Evolutionary conservation across 2,329 filamentous ascomycete species (phyloP).

Genomic region (Tolypocladium tundrense): DNA sequence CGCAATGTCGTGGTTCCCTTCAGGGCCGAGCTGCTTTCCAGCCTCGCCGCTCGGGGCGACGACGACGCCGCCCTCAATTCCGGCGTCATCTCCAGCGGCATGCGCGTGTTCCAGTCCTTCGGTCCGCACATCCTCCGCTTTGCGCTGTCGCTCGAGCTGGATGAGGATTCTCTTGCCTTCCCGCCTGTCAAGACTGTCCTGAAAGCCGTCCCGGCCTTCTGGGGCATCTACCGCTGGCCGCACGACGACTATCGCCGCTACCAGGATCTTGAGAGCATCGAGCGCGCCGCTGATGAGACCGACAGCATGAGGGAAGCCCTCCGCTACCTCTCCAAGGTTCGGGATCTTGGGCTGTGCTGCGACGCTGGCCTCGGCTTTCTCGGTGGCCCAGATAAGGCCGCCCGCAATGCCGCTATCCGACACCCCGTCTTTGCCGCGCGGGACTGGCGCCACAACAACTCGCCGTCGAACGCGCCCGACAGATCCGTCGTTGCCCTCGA

Average conservation of each 20-base stretch:
- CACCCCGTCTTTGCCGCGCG: slow-evolving; percentile 24
- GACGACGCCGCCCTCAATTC: slow-evolving; percentile 11
- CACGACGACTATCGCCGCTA: slow-evolving; percentile 48
- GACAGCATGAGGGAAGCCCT: slow-evolving; percentile 52
- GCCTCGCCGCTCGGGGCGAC: slow-evolving; percentile 8
- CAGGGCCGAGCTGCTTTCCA: slow-evolving; percentile 49
- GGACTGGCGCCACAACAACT: slow-evolving; percentile 11
- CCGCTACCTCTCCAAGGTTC: slow-evolving; percentile 40
- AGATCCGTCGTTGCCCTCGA: slow-evolving; percentile 10
- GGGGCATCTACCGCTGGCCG: slow-evolving; percentile 58
- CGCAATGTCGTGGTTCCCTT: slow-evolving; percentile 56
- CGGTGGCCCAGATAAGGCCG: slow-evolving; percentile 46
- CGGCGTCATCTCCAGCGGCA: slow-evolving; percentile 33
- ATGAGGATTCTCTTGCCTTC: slow-evolving; percentile 36
- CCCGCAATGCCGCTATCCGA: slow-evolving; percentile 27
- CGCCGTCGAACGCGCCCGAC: not conserved
- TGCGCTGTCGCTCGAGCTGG: slow-evolving; percentile 60
- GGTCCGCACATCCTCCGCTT: slow-evolving; percentile 51
- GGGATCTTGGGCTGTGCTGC: slow-evolving; percentile 56
- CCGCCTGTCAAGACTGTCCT: slow-evolving; percentile 48
- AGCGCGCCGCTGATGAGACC: slow-evolving; percentile 53
- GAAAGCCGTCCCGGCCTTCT: slow-evolving; percentile 45
- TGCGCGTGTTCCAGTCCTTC: slow-evolving; percentile 52
- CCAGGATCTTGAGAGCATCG: slow-evolving; percentile 46
- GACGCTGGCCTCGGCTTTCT: slow-evolving; percentile 61